phyloP scores from a whole-genome alignment of 192 early-diverging fungal species.

The Dissophora ornata region DNA sequence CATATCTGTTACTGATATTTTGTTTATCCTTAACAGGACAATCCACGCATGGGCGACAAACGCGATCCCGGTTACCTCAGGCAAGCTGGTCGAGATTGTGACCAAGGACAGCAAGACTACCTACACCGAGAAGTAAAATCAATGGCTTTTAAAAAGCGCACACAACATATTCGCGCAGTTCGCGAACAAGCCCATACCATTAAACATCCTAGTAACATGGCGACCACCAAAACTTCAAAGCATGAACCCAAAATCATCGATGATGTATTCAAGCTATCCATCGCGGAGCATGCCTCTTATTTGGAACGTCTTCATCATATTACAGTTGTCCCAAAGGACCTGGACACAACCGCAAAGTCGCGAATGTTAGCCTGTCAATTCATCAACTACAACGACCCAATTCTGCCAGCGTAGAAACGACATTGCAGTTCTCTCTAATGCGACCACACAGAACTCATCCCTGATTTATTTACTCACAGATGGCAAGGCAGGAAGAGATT shows the following conservation, averaged over 20 bases:
- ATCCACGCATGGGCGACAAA: slow-evolving; percentile 70
- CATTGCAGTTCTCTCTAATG: slow-evolving; percentile 1
- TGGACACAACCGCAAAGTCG: slow-evolving; percentile 3
- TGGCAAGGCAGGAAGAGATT: background rate
- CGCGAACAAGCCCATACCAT: no score
- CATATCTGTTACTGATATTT: no score
- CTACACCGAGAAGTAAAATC: slow-evolving; percentile 60
- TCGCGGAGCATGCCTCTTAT: slow-evolving; percentile 1
- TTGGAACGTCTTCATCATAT: background rate
- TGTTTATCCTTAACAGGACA: slow-evolving; percentile 38
- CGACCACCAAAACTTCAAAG: no score
- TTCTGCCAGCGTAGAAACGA: slow-evolving; percentile 3
- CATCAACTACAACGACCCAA: slow-evolving; percentile 1
- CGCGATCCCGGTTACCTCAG: slow-evolving; percentile 58
- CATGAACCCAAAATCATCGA: no score
- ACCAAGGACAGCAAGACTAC: slow-evolving; percentile 70
- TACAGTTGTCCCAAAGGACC: slow-evolving; percentile 1
- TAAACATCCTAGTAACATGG: no score
- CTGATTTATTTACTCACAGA: no score
- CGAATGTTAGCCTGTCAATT: slow-evolving; percentile 8
- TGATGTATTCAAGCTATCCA: background rate
- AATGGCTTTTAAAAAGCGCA: no score
- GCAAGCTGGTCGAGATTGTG: slow-evolving; percentile 70
- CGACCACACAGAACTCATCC: no score
- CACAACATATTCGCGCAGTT: no score